These are phyloP conservation scores for Trifolium subterraneum DNA, from an alignment of 306 rosid genomes.

Conservation along the genomic window DNA sequence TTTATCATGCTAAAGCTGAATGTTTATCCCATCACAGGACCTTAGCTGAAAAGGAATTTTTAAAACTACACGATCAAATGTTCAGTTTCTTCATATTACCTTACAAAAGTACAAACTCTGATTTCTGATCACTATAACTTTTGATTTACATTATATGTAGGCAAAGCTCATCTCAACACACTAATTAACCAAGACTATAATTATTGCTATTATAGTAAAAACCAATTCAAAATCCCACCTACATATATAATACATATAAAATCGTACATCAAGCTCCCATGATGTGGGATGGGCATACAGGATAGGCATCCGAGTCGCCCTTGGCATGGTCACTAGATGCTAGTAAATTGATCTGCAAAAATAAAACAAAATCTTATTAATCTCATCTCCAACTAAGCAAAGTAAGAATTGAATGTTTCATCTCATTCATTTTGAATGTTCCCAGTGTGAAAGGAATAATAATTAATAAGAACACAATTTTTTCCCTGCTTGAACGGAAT, in stretches of 20 bases:
- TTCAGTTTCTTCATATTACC: slow-evolving; percentile 2
- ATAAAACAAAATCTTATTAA: slow-evolving; percentile 19
- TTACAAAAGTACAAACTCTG: not conserved
- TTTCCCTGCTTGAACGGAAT: not conserved
- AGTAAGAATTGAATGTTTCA: not conserved
- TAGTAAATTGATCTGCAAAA: slow-evolving; percentile 68
- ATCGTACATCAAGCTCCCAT: slow-evolving; percentile 69
- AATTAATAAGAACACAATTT: not conserved
- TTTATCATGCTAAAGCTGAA: slow-evolving; percentile 3
- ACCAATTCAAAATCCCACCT: slow-evolving; percentile 1
- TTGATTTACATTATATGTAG: slow-evolving; percentile 9
- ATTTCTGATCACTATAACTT: not conserved
- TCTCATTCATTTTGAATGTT: slow-evolving; percentile 26
- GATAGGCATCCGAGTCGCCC: slow-evolving; percentile 47
- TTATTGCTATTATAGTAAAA: not conserved
- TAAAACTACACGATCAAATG: not conserved
- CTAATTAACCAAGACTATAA: not conserved
- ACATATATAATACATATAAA: slow-evolving; percentile 30
- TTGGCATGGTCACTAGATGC: slow-evolving; percentile 55
- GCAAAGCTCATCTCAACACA: slow-evolving; percentile 16
- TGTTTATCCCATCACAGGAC: not conserved
- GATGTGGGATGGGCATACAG: slow-evolving; percentile 50
- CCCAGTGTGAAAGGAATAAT: not conserved
- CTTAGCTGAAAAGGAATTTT: slow-evolving; percentile 22
- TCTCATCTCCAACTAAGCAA: not conserved